Evolutionary conservation across 441 rosid species (phyloP), one percentile per base, ranked within the genome.

Genomic region (Populus hybrid): DNA sequence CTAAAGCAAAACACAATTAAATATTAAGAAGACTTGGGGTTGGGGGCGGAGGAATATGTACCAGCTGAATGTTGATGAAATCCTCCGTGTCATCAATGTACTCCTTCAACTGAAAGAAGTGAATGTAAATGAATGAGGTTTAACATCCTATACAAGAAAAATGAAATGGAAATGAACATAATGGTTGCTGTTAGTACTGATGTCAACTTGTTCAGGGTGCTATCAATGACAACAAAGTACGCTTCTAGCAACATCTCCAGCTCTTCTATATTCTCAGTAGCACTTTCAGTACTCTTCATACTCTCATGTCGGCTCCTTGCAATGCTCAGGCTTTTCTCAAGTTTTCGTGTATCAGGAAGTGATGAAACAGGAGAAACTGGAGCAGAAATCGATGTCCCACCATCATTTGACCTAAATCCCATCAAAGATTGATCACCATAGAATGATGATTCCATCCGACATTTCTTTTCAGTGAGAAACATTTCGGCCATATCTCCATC

Each of bases 401-500:
- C 90, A 79, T 96, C 98, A 75, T 79, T 89, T 26, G 98, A 93
- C 80, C 90, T 78, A 83, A 86, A 92, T 73, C 96, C 97, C 75
- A 87, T 64, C 76, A 88, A 14, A 63, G 98, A 92, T 76, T 85
- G 99, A 74, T 96, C 99, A 70, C 97, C 95, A 61, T 85, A 88
- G 67, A 94, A 82, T 76, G 93, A 81, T 32, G 97, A 85, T 77
- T 94, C 99, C 94, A 90, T 89, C 76, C 98, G 88, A 24, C 77
- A 85, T 85, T 96, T 96, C 89, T 96, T 96, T 85, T 96, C 99
- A 3, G 98, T 94, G 26, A 96, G 97, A 88, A 88, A 92, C 98
- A 96, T 93, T 86, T 96, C 99, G 6, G 99, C 99, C 99, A 96
- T 94, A 82, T 96, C 99, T 61, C 98, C 99, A 75, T 96, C 99